Base-by-base conservation (phyloP, 164 flowering plant genomes). In the Protea cynaroides region DNA sequence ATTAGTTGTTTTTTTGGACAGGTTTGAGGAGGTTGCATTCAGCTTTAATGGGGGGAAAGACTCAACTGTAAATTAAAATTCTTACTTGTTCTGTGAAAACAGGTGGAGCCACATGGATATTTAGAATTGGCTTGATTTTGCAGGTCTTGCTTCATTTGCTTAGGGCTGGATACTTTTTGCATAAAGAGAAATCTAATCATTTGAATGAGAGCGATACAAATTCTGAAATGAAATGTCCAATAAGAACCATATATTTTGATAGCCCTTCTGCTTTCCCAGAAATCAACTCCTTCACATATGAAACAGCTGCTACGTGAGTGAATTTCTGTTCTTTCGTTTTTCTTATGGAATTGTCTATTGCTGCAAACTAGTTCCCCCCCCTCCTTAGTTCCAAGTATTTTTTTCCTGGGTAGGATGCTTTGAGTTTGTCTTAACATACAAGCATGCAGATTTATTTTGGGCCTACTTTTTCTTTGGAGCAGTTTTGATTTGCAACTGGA, bases 21-120 rank as follows among this genome's bases (percentile, higher is more conserved):
- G 52, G 18, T 49, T 75, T 69, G 83, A 84, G 64, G 93, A 87
- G 80, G 84, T 87, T 54, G 88, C 93, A 18, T 82, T 87, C 64
- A 87, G 93, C 76, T 87, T 87, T 69, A 87, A 87, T 78, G 93
- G 93, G 59, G 93, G 93, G 65, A 87, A 87, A 67, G 93, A 87
- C 74, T 87, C 93, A 58, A 87, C 86, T 65, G 93, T 87, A 76
- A 49, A 12, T 40, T 40, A 8, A 40, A 40, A 15, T 49, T 49
- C 7, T 12, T 49, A 12, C 17, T 49, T 18, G 17, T 49, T 49
- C 52, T 15, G 15, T 49, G 34, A 49, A 49, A 49, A 49, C 52
- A 49, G 17, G 7, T 15, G 3, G 1, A 63, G 9, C 55, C 51
- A 60, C 36, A 12, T 46, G 50, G 55, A 69, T 29, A 38, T 25